Conservation (phyloP, 2,329 filamentous ascomycete genomes). For the Chaetomium globosum region DNA sequence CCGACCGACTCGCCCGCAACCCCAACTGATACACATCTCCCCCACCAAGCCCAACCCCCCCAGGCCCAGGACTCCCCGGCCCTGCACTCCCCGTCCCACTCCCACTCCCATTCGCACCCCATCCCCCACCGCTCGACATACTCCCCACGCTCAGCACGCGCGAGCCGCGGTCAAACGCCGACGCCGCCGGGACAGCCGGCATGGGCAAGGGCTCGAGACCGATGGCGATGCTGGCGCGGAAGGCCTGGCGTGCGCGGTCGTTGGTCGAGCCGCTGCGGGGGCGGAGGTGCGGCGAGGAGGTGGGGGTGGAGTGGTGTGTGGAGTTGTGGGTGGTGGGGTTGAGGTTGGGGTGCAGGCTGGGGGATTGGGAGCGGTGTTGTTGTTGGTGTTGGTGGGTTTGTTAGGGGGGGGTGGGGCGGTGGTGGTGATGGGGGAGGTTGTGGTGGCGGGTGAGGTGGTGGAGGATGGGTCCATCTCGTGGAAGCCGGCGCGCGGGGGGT, state of each 20-base stretch:
- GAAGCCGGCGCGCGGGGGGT: slow-evolving; percentile 21
- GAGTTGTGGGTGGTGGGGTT: background rate
- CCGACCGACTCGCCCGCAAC: slow-evolving; percentile 27
- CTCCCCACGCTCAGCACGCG: slow-evolving; percentile 27
- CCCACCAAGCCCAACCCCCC: background rate
- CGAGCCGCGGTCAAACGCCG: slow-evolving; percentile 23
- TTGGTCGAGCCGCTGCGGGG: slow-evolving; percentile 34
- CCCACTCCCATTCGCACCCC: background rate
- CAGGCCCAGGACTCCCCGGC: slow-evolving; percentile 6
- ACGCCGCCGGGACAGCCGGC: slow-evolving; percentile 28
- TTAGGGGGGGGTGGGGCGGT: background rate
- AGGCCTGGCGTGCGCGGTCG: slow-evolving; percentile 35
- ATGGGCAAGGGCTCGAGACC: slow-evolving; percentile 42
- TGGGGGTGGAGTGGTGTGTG: slow-evolving; percentile 17
- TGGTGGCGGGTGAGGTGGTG: background rate
- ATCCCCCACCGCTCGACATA: slow-evolving; percentile 1
- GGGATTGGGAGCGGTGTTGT: slow-evolving; percentile 1
- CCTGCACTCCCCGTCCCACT: slow-evolving; percentile 13
- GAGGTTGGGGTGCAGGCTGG: background rate
- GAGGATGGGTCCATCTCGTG: slow-evolving; percentile 19
- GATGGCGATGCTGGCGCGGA: slow-evolving; percentile 43
- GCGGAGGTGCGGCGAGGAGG: slow-evolving; percentile 28
- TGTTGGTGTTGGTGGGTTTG: slow-evolving; percentile 5
- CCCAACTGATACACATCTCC: slow-evolving; percentile 12
- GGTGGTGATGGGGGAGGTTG: background rate